These are phyloP conservation scores for Hypoxylon rickii DNA, from an alignment of 495 filamentous ascomycete species.

Conservation along the genomic window DNA sequence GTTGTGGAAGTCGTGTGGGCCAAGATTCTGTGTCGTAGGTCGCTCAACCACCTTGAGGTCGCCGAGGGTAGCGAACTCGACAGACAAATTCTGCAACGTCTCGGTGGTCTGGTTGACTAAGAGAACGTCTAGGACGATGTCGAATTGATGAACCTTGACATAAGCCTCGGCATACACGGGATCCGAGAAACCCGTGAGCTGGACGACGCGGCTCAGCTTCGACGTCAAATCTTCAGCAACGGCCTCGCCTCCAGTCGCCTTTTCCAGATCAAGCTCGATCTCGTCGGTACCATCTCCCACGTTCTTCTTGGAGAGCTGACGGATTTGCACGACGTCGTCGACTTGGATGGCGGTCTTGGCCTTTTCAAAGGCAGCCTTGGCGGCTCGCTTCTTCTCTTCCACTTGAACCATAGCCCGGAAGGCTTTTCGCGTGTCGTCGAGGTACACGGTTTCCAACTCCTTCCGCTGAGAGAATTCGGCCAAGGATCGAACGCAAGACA, in stretches of 20 bases:
- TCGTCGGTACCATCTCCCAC: slow-evolving; percentile 82
- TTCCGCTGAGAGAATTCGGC: slow-evolving; percentile 89
- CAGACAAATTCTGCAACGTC: slow-evolving; percentile 94
- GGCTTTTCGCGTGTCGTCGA: slow-evolving; percentile 94
- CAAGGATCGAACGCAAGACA: slow-evolving; percentile 92
- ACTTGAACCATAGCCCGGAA: slow-evolving; percentile 98
- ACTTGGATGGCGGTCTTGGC: slow-evolving; percentile 94
- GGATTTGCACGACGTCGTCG: slow-evolving; percentile 90
- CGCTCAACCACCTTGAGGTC: slow-evolving; percentile 98
- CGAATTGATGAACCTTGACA: slow-evolving; percentile 98
- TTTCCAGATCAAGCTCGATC: slow-evolving; percentile 87
- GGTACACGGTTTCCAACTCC: slow-evolving; percentile 87
- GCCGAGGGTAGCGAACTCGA: slow-evolving; percentile 97
- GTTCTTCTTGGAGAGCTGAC: slow-evolving; percentile 92
- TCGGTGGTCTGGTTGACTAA: slow-evolving; percentile 97
- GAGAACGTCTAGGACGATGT: slow-evolving; percentile 96
- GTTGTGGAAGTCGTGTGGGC: slow-evolving; percentile 94
- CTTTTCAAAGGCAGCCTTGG: slow-evolving; percentile 87
- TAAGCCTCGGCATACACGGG: slow-evolving; percentile 98
- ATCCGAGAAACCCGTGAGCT: slow-evolving; percentile 98
- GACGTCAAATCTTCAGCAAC: slow-evolving; percentile 81
- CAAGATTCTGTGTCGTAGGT: slow-evolving; percentile 93
- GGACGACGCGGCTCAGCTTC: slow-evolving; percentile 94
- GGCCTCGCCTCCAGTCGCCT: slow-evolving; percentile 89
- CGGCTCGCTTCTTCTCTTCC: slow-evolving; percentile 94